Evolutionary conservation across 2,329 filamentous ascomycete species (phyloP), one percentile per base, ranked within the genome.

Genomic region (Cercospora citrullina): DNA sequence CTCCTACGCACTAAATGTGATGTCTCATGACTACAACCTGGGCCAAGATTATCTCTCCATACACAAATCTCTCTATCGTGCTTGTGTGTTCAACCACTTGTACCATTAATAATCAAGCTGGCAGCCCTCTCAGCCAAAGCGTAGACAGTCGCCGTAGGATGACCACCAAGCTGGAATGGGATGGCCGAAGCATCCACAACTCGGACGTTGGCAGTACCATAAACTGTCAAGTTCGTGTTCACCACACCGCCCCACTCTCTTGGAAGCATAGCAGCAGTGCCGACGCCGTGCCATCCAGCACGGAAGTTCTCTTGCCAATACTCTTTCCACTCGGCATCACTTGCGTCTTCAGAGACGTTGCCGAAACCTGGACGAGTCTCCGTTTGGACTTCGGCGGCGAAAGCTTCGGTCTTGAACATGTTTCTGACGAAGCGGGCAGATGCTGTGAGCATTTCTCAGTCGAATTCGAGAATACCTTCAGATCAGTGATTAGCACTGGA

Each of bases 71-170:
- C 3, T 2, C n/a, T 39, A 16, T n/a, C 16, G 16, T n/a, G 36
- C 16, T 39, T 5, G 5, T 2, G 36, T 5, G 5, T 39, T 39
- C 36, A 39, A 39, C 36, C 36, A 39, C 36, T 39, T 14, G 36
- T 39, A 5, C 36, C 36, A 39, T 39, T n/a, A 16, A 36, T 14
- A 16, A 36, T 36, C 14, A 36, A 36, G 33, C 33, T 36, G 0
- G 73, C 73, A 23, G 69, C 72, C 39, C 71, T 71, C 63, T 77
- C 76, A 5, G 75, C 75, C 18, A 77, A 60, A 16, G 72, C 74
- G 67, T 77, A 77, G 3, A 77, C 68, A 14, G 69, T 68, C 9
- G 68, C 70, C 1, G 63, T 63, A 16, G 67, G 67, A 42, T 69
- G 67, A 5, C 63, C 67, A 48, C 63, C 63, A 23, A 68, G 28